These are phyloP conservation scores for Euphrasia arctica DNA, from an alignment of 305 asterid species.

Conservation along the genomic window DNA sequence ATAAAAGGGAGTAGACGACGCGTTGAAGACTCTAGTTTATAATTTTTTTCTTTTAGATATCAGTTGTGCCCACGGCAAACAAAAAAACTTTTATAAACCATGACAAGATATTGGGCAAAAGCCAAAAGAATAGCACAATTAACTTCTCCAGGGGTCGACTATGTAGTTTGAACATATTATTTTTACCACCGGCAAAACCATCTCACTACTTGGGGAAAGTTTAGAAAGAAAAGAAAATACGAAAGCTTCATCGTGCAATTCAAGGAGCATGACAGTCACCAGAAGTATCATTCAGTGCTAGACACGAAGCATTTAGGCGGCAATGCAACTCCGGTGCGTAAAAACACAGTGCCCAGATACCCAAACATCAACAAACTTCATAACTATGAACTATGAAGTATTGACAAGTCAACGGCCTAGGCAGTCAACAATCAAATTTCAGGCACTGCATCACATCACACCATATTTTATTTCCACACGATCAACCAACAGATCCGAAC, in stretches of 20 bases:
- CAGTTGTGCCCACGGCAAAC: too few relatives aligned
- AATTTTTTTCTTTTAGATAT: too few relatives aligned
- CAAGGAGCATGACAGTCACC: neutral
- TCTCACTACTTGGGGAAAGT: neutral
- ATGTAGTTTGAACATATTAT: too few relatives aligned
- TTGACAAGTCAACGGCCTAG: neutral
- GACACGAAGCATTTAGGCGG: neutral
- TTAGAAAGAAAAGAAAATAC: too few relatives aligned
- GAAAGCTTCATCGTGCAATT: neutral
- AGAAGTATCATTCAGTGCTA: neutral
- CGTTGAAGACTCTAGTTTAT: neutral
- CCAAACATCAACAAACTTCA: constrained; percentile 14
- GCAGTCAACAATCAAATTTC: neutral
- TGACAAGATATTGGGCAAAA: too few relatives aligned
- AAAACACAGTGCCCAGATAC: neutral
- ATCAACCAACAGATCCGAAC: constrained; percentile 33
- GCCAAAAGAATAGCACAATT: too few relatives aligned
- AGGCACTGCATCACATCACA: neutral
- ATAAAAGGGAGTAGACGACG: neutral
- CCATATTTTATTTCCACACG: constrained; percentile 6
- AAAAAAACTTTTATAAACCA: too few relatives aligned
- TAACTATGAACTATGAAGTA: neutral
- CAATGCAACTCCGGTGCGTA: constrained; percentile 15
- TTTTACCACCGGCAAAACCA: neutral
- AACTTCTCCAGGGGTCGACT: too few relatives aligned